These are phyloP conservation scores for Grosmannia clavigera DNA, from an alignment of 2,329 filamentous ascomycete genomes.

Conservation along the genomic window DNA sequence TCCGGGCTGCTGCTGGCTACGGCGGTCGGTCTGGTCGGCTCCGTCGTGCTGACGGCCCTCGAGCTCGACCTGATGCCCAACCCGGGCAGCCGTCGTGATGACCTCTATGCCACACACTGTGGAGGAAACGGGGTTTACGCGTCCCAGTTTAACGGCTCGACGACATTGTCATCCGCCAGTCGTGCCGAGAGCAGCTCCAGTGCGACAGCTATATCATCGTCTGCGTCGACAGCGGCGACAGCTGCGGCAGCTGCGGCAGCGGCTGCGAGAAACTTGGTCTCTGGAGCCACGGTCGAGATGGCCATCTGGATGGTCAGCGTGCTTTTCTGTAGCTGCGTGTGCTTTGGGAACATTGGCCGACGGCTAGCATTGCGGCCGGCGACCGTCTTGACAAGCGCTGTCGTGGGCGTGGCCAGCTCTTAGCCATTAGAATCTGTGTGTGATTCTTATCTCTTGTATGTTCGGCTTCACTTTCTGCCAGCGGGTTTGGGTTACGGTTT, in stretches of 20 bases:
- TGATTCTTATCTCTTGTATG: neutral
- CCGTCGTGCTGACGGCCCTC: constrained; percentile 58
- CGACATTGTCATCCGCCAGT: neutral
- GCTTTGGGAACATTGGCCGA: constrained; percentile 90
- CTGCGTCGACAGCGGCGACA: neutral
- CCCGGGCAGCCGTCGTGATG: constrained; percentile 32
- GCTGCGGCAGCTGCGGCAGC: neutral
- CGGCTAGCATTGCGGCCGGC: constrained; percentile 44
- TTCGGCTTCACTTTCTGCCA: neutral
- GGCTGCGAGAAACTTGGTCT: neutral
- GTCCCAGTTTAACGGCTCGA: neutral
- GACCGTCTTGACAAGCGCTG: neutral
- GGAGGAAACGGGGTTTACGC: neutral
- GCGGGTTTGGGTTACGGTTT: neutral
- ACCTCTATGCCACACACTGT: constrained; percentile 15
- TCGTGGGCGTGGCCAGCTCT: too few relatives aligned
- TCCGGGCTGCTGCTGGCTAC: constrained; percentile 72
- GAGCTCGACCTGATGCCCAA: constrained; percentile 68
- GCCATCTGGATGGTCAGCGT: constrained; percentile 88
- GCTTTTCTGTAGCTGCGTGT: constrained; percentile 86
- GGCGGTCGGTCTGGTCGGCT: constrained; percentile 61
- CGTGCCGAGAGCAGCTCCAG: neutral
- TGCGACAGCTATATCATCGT: neutral
- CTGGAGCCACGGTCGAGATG: constrained; percentile 46
- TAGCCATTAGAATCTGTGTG: neutral